Conservation (phyloP, 225 moss, liverwort and hornwort species). For the Takakia lepidozioides region DNA sequence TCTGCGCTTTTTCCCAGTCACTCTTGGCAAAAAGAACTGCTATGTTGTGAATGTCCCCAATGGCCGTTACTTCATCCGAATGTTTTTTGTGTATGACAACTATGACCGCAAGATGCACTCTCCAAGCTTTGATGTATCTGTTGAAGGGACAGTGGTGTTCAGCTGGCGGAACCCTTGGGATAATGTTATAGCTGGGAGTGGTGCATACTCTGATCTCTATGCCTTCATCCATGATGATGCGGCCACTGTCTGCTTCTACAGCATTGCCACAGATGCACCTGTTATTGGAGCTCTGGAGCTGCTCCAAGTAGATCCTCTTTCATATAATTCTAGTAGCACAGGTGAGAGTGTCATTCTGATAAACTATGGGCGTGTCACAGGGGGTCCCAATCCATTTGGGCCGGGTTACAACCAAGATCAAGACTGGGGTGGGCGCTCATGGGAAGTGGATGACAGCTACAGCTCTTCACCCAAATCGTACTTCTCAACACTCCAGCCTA, state of each 20-base stretch:
- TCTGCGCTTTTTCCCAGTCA: slow-evolving; percentile 43
- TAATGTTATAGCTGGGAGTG: slow-evolving; percentile 17
- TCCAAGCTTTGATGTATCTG: slow-evolving; percentile 77
- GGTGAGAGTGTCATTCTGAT: slow-evolving; percentile 52
- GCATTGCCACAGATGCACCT: slow-evolving; percentile 65
- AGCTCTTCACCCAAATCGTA: slow-evolving; percentile 37
- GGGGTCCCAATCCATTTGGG: slow-evolving; percentile 56
- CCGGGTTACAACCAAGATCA: slow-evolving; percentile 54
- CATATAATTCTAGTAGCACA: slow-evolving; percentile 33
- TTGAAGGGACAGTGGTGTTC: slow-evolving; percentile 83
- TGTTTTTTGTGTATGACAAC: slow-evolving; percentile 57
- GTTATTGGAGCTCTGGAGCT: slow-evolving; percentile 74
- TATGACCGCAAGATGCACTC: slow-evolving; percentile 41
- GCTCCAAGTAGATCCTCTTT: slow-evolving; percentile 50
- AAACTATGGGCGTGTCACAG: slow-evolving; percentile 61
- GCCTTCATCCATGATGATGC: slow-evolving; percentile 69
- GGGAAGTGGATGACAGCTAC: slow-evolving; percentile 49
- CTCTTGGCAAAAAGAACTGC: slow-evolving; percentile 68
- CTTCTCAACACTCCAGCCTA: slow-evolving; percentile 32
- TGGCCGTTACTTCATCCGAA: slow-evolving; percentile 63
- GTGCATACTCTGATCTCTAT: slow-evolving; percentile 59
- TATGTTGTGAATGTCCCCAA: slow-evolving; percentile 75
- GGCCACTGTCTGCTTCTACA: slow-evolving; percentile 79
- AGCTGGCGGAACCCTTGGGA: slow-evolving; percentile 67
- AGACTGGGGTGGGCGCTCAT: slow-evolving; percentile 42